Percentiles rank a stretch among this genome's conserved stretches.
Evolutionary conservation across 176 grass and related monocot genomes (phyloP).

Genomic region (Oryza glumipatula): DNA sequence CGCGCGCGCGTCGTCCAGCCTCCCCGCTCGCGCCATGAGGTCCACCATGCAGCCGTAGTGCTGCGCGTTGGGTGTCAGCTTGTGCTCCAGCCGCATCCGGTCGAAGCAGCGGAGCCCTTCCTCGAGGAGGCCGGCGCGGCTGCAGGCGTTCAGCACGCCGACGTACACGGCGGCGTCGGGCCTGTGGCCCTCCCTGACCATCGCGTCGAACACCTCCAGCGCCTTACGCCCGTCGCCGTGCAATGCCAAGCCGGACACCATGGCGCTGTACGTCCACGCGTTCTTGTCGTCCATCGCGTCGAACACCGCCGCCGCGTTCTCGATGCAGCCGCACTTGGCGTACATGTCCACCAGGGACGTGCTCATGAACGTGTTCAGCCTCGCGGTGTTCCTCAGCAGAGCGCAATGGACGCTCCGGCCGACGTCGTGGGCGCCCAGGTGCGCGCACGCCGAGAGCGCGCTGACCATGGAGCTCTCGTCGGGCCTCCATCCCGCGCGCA

Average conservation of each 20-base stretch:
- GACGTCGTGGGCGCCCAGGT: slow-evolving; percentile 56
- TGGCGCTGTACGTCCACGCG: slow-evolving; percentile 62
- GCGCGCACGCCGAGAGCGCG: slow-evolving; percentile 60
- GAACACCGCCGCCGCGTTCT: slow-evolving; percentile 57
- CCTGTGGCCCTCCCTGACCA: slow-evolving; percentile 51
- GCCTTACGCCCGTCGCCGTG: slow-evolving; percentile 61
- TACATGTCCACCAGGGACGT: slow-evolving; percentile 86
- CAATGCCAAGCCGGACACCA: slow-evolving; percentile 66
- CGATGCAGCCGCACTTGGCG: slow-evolving; percentile 63
- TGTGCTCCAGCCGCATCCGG: slow-evolving; percentile 72
- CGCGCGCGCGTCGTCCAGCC: slow-evolving; percentile 54
- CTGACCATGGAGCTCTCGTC: slow-evolving; percentile 81
- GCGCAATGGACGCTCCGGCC: slow-evolving; percentile 66
- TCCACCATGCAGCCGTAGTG: slow-evolving; percentile 91
- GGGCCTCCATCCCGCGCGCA: slow-evolving; percentile 42
- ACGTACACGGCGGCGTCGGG: slow-evolving; percentile 76
- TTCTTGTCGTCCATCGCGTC: slow-evolving; percentile 53
- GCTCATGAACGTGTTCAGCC: slow-evolving; percentile 61
- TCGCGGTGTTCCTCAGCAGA: slow-evolving; percentile 55
- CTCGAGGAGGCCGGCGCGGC: slow-evolving; percentile 64
- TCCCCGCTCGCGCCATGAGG: slow-evolving; percentile 65
- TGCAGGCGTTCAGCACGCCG: slow-evolving; percentile 71
- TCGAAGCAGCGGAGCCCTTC: slow-evolving; percentile 82
- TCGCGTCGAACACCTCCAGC: slow-evolving; percentile 62
- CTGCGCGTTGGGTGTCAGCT: slow-evolving; percentile 58